Evolutionary conservation across 208 protist genomes (phyloP).

Genomic region (Borovskyia barvae): DNA sequence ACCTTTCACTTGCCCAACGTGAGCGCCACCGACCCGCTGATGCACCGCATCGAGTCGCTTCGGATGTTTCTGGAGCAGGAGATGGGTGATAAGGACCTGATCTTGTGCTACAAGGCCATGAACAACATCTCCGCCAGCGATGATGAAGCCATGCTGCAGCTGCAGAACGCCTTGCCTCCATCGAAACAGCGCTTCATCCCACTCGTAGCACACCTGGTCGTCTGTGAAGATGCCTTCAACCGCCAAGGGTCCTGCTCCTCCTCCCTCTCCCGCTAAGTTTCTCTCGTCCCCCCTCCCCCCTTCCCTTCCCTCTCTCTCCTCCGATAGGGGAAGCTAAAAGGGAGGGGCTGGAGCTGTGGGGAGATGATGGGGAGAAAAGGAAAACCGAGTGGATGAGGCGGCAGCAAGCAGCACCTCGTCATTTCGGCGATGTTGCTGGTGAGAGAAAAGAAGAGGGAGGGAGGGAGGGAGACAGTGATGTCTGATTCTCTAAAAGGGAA

Average conservation of each 20-base stretch:
- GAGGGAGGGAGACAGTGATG: too few species aligned
- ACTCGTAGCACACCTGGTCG: conserved; percentile 79
- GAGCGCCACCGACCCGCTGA: conserved; percentile 71
- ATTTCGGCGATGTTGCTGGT: neutral
- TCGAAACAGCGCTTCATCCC: conserved; percentile 80
- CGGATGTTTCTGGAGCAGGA: conserved; percentile 83
- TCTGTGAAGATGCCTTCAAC: conserved; percentile 86
- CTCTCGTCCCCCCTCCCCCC: neutral
- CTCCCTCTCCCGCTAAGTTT: neutral
- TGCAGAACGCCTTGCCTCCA: conserved; percentile 50
- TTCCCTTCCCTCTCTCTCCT: neutral
- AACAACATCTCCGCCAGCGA: conserved; percentile 76
- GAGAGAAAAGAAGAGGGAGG: too few species aligned
- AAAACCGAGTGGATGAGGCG: neutral
- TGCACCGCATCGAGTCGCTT: conserved; percentile 90
- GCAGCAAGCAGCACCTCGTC: neutral
- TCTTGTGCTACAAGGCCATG: conserved; percentile 74
- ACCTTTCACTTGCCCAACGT: conserved; percentile 84
- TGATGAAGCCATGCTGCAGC: conserved; percentile 70
- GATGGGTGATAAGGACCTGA: conserved; percentile 73
- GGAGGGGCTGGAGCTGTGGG: too few species aligned
- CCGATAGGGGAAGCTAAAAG: neutral
- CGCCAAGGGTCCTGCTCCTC: conserved; percentile 35
- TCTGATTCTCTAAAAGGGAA: too few species aligned
- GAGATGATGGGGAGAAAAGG: conserved; percentile 6